Evolutionary conservation across 345 rosid species (phyloP).

Genomic region (Psidium guajava): DNA sequence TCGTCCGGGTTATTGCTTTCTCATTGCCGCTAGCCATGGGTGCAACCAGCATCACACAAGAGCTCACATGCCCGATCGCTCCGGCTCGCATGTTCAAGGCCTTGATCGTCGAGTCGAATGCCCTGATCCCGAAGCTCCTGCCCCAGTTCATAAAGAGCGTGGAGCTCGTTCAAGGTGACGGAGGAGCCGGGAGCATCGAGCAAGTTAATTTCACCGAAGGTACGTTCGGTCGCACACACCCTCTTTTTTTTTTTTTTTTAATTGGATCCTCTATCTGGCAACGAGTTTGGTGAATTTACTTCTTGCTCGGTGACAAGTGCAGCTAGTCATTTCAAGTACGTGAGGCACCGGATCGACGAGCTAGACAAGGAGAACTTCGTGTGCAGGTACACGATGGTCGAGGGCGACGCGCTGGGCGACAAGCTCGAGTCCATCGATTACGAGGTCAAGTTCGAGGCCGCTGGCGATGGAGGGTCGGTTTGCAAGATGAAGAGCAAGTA

Average conservation of each 20-base stretch:
- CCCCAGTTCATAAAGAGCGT: conserved; percentile 15
- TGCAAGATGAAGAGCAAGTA: conserved; percentile 10
- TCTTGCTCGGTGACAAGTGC: not conserved
- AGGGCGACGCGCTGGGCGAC: conserved; percentile 14
- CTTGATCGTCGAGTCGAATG: conserved; percentile 5
- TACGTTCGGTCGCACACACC: not conserved
- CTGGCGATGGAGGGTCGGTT: conserved; percentile 14
- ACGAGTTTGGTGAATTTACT: not conserved
- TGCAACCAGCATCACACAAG: conserved; percentile 9
- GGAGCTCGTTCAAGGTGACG: conserved; percentile 14
- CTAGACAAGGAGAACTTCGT: conserved; percentile 6
- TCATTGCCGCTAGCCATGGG: conserved; percentile 4
- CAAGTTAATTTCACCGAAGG: conserved; percentile 20
- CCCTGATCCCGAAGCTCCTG: conserved; percentile 8
- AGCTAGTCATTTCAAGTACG: conserved; percentile 4
- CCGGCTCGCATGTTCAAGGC: conserved; percentile 24
- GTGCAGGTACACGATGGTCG: conserved; percentile 12
- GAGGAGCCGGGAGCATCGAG: conserved; percentile 24
- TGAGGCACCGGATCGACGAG: conserved; percentile 9
- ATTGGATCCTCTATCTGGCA: not conserved
- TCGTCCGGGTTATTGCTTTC: not conserved
- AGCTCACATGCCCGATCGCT: conserved; percentile 6
- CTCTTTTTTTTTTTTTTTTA: not conserved
- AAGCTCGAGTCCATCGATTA: conserved; percentile 14
- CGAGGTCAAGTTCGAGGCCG: conserved; percentile 15